Base-by-base conservation (phyloP, 1,139 yeast genomes). In the Debaryomyces robertsiae region DNA sequence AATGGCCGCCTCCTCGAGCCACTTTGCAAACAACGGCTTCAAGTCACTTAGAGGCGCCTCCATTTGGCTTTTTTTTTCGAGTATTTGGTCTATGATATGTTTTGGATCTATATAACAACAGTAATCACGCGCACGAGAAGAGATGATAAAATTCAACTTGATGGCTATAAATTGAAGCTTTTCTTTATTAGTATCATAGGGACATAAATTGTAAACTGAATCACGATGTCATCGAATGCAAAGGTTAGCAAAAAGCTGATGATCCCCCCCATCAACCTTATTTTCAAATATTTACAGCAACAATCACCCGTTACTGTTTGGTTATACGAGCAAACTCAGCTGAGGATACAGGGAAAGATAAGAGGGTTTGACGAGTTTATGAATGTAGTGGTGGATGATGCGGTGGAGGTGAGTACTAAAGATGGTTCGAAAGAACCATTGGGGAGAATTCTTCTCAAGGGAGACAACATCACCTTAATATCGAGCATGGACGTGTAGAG, bases 341-440 rank as follows among this genome's bases (percentile, higher is more conserved):
- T 77, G 51, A 73, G 95, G 47, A 79, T 94, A 22, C 90, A 86
- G 52, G 98, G 98, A 1, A 79, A 77, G 49, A 84, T 93, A 36
- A 73, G 80, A 53, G 99, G 99, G 1, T 93, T 94, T 63, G 99
- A 94, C 61, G 98, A 94, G 66, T 93, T 90, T 57, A 93, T 94
- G 98, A 94, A 94, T 56, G 66, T 94, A 13, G 98, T 91, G n/a
- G 67, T 94, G 10, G 96, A 88, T 45, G 93, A 90, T 43, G 96
- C 98, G 0, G 74, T 77, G 13, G 96, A 93, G 54, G 67, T 85
- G 54, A 57, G 74, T 49, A 60, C 61, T 41, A 40, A 59, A 45
- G 71, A 74, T 42, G 78, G 81, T n/a, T 50, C 67, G 9, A 58
- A 56, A 40, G 69, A 63, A 30, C 40, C 66, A 57, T 50, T 73